A percentile compares a stretch with the other conserved stretches of the same genome.
These are phyloP conservation scores for Aureobasidium melanogenum DNA, from an alignment of 2,329 filamentous ascomycete genomes.

Conservation along the genomic window DNA sequence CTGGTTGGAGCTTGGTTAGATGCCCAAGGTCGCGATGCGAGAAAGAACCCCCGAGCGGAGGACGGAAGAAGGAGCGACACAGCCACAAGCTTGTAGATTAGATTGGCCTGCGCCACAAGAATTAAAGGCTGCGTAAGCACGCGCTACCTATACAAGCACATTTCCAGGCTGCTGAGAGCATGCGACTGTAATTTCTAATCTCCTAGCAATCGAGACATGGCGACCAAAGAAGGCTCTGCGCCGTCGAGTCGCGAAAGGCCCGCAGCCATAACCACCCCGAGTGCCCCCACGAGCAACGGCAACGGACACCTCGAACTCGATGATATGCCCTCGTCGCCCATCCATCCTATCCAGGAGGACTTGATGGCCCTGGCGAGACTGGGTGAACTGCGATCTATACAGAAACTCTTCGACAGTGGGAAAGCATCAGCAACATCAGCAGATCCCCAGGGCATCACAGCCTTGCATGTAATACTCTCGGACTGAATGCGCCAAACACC, in stretches of 20 bases:
- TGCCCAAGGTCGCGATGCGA: not conserved
- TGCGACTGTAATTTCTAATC: not conserved
- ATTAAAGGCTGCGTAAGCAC: slow-evolving; percentile 2
- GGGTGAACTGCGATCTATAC: slow-evolving; percentile 78
- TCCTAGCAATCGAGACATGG: not conserved
- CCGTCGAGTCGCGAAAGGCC: not conserved
- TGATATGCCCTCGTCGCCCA: slow-evolving; percentile 25
- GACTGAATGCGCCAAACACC: not conserved
- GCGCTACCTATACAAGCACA: not conserved
- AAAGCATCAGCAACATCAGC: slow-evolving; percentile 74
- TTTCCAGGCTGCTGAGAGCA: not conserved
- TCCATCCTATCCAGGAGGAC: slow-evolving; percentile 57
- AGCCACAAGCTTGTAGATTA: not conserved
- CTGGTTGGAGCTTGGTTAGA: no score
- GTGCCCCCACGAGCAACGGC: not conserved
- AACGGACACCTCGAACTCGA: slow-evolving; percentile 20
- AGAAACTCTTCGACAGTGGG: slow-evolving; percentile 77
- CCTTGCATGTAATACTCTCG: slow-evolving; percentile 62
- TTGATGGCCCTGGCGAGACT: slow-evolving; percentile 92
- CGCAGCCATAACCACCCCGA: not conserved
- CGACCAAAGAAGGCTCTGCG: not conserved
- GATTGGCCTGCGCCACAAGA: not conserved
- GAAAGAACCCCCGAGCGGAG: not conserved
- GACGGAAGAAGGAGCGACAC: not conserved
- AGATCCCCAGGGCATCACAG: slow-evolving; percentile 90